phyloP scores from a whole-genome alignment of 495 filamentous ascomycete genomes.

The Cudoniella acicularis region DNA sequence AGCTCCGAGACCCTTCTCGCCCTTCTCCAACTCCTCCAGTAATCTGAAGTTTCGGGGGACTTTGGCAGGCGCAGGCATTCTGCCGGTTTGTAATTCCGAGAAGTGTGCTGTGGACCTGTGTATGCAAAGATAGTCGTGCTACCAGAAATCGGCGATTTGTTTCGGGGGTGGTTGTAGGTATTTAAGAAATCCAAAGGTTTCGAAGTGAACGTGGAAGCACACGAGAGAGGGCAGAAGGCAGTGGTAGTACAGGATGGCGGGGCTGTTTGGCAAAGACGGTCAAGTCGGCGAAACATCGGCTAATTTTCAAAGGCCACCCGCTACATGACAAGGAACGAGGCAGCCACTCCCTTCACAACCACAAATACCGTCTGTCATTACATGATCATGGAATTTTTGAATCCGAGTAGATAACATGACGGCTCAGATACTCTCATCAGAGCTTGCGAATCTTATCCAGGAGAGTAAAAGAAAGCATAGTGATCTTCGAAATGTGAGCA shows the following conservation, averaged over 20 bases:
- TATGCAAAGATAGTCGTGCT: too few species aligned
- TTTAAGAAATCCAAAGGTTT: too few species aligned
- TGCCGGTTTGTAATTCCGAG: constrained; percentile 16
- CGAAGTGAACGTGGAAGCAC: neutral
- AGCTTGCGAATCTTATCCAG: constrained; percentile 88
- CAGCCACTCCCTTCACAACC: neutral
- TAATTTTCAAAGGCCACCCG: constrained; percentile 5
- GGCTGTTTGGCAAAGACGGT: neutral
- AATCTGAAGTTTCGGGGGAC: constrained; percentile 93
- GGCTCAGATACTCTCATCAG: constrained; percentile 81
- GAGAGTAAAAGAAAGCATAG: constrained; percentile 92
- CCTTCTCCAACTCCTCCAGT: constrained; percentile 96
- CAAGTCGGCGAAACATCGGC: constrained; percentile 18
- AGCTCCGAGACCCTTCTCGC: constrained; percentile 94
- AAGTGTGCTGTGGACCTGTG: neutral
- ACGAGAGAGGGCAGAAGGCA: neutral
- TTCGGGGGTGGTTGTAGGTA: too few species aligned
- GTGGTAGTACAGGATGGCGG: constrained; percentile 5
- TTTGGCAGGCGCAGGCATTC: constrained; percentile 77
- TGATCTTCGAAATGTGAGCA: constrained; percentile 76
- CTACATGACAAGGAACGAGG: neutral
- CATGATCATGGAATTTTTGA: constrained; percentile 21
- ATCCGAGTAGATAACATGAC: constrained; percentile 65
- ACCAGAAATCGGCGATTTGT: too few species aligned
- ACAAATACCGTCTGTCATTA: neutral